Base-by-base conservation (phyloP, 257 asterid species). In the Solanum gandarillasii region DNA sequence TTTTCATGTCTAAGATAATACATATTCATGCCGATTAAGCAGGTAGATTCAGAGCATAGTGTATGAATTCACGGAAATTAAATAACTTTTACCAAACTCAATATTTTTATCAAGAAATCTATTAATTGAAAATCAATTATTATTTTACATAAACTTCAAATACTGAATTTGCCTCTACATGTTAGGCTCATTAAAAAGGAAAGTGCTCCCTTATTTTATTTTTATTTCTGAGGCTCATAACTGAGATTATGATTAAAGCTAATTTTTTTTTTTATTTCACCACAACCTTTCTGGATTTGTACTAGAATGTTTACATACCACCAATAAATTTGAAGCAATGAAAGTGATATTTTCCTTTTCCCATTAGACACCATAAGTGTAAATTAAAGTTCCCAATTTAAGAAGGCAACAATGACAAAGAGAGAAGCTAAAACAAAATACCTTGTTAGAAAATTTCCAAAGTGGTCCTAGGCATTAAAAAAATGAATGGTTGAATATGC, bases 381-480 rank as follows among this genome's bases (percentile, higher is more conserved):
- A 67, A 85, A 67, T 27, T 58, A 67, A 85, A 60, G 75, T 67
- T 71, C 67, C 87, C 87, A 85, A 14, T 67, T 67, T 85, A 25
- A 65, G 78, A 85, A 85, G 87, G 81, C 65, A 81, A 1, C 41
- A 27, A 32, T 52, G 73, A 86, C 35, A 73, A 29, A 46, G 88
- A 43, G 71, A 8, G 83, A 23, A 86, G 67, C 43, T 78, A 25
- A 76, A 12, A 12, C 31, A 48, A 71, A 46, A 3, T 48, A n/a
- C 65, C 23, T 32, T 48, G 68, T 48, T 48, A 18, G 36, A 32
- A 43, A 48, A 12, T 34, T 16, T 70, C 31, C 12, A 67, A 27
- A 39, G 81, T 85, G 87, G 87, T 85, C 87, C 87, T 65, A 38
- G 20, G 65, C 18, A 35, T 62, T 84, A n/a, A 35, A 67, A 60